Conservation (phyloP, 305 asterid genomes). For the Rubia peregrina region DNA sequence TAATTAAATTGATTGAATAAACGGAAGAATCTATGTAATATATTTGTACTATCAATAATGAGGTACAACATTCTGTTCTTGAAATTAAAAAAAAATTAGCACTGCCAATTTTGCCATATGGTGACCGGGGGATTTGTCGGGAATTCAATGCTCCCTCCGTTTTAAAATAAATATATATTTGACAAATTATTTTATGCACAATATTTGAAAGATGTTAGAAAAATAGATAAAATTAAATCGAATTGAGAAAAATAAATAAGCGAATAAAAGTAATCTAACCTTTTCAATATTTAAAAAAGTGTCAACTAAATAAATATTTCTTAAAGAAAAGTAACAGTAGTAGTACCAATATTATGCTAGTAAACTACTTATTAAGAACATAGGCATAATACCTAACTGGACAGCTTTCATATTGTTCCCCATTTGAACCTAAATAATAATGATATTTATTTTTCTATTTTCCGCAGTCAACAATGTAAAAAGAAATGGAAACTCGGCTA, state of each 20-base stretch:
- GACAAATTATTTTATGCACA: too few relatives aligned
- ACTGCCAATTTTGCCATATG: neutral
- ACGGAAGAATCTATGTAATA: neutral
- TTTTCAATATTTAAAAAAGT: too few relatives aligned
- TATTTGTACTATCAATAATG: too few relatives aligned
- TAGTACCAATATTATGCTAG: neutral
- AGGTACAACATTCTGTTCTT: neutral
- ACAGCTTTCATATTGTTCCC: neutral
- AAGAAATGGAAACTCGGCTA: neutral
- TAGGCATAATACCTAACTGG: neutral
- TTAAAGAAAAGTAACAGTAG: too few relatives aligned
- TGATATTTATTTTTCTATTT: neutral
- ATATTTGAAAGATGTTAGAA: too few relatives aligned
- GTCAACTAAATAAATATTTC: too few relatives aligned
- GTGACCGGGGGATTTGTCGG: neutral
- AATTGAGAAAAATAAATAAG: too few relatives aligned
- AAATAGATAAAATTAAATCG: too few relatives aligned
- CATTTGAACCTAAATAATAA: neutral
- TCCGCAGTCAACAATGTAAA: slow-evolving; percentile 6
- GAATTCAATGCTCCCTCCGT: neutral
- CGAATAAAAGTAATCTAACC: too few relatives aligned
- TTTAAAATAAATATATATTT: too few relatives aligned
- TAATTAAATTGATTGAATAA: neutral
- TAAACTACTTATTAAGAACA: neutral
- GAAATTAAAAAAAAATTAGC: neutral